Base-by-base conservation (phyloP, 768 basidiomycete species). In the Serendipita sp. region DNA sequence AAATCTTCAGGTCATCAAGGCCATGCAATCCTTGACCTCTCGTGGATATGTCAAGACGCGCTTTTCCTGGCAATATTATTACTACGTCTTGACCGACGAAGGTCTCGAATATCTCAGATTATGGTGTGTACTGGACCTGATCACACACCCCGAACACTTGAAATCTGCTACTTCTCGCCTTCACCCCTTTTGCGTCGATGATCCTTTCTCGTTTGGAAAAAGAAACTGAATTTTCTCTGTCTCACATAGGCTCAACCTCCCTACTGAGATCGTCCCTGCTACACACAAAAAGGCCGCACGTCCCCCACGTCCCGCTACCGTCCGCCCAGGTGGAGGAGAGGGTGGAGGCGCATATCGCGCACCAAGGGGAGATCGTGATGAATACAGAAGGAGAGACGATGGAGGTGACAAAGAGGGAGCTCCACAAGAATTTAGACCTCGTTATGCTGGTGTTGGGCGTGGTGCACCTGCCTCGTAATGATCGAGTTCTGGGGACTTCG, bases 1-100 rank as follows among this genome's bases (percentile, higher is more conserved):
- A 66, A 85, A 85, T 77, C 79, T 85, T 67, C 76, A 82, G 74
- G 83, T 85, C 69, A 83, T 85, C 81, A 85, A 85, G 79, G 82
- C 81, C 65, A 80, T 82, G 78, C 82, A 83, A 74, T 81, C 79
- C 69, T 76, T 85, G 63, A 85, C 82, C 68, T 84, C 83, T 64
- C 79, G 76, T 70, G 94, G 95, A 64, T 85, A 80, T 75, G 92
- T 98, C 79, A 97, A 97, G 84, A 99, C 96, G 69, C 95, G 92
- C 74, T 98, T 98, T 82, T 92, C 88, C 58, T 99, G 96, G 96
- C 93, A 97, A 73, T 96, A 85, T 82, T 99, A 96, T 78, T 99
- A 98, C 79, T 99, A 98, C 78, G 82, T 84, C 72, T 81, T 99
- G 72, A 99, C 94, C 70, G 86, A 91, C 62, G 96, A 98, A 76